Evolutionary conservation across 148 eudicot genomes (phyloP), one percentile per base, ranked within the genome.

Genomic region (Diospyros lotus): DNA sequence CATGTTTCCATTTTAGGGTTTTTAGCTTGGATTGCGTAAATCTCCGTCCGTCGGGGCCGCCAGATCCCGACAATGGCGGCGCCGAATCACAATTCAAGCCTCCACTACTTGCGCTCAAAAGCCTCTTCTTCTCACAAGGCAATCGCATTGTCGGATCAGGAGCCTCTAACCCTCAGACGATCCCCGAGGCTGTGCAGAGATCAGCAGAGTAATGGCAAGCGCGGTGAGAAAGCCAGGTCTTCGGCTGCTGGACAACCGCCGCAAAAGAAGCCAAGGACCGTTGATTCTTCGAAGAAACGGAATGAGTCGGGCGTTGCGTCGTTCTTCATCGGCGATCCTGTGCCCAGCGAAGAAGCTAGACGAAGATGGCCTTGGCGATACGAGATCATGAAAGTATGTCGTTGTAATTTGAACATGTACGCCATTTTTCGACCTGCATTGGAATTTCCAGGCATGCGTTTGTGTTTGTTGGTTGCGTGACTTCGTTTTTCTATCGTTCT

Each of bases 281-380:
- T 28, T 45, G 39, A 15, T 44, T 14, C 40, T 66, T 39, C n/a
- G 18, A 76, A 68, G 58, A 68, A 76, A 28, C 28, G 14, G 44
- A 54, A 42, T 15, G 28, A 2, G 18, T 42, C 53, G 15, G 52
- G 3, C 5, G 6, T 50, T 60, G 76, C 69, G 13, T 80, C 84
- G 15, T 80, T 80, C 58, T 78, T 85, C 44, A 74, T 80, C 58
- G 88, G 88, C 9, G 86, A 85, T 54, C 88, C 88, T 1, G 76
- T 85, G 51, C 75, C 86, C 38, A 84, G 83, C 6, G 79, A 80
- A 0, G 82, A 82, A 62, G 88, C 86, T 75, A 84, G 80, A 40
- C 78, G 72, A n/a, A 78, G 84, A 13, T 85, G 88, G 88, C 86
- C 88, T 4, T 76, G 81, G 69, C 80, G 88, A 41, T 82, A 82